Base-by-base conservation (phyloP, 208 protist genomes). In the Crithidia brevicula region DNA sequence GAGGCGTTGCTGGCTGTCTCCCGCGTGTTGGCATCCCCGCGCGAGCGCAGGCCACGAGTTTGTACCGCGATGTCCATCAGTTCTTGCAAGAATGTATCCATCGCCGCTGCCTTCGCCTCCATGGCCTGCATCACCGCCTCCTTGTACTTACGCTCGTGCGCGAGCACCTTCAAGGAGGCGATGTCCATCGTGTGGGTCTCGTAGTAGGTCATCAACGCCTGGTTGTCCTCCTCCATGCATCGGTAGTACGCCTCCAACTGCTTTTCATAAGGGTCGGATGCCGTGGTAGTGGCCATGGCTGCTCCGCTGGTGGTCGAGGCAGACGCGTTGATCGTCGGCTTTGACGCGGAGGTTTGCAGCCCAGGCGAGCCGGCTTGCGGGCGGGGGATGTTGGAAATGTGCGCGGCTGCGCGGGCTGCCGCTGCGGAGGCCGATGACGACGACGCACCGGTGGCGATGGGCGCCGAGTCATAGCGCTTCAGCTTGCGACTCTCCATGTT, bases 221-320 rank as follows among this genome's bases (percentile, higher is more conserved):
- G 38, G 28, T 82, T 67, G 47, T 82, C 81, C 45, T 75, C 60
- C 45, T 86, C 77, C 54, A 86, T 63, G 31, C 67, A 63, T 18
- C 52, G 59, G 66, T 72, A 79, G 70, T 79, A 82, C 40, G 58
- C 33, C 58, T 79, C 80, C 31, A 86, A 43, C 42, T 78, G 56
- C 31, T 33, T 68, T 46, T 67, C 68, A 33, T 78, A 67, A 2
- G 40, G 3, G 15, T 40, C 45, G 0, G 38, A 18, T 0, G 47
- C 18, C 25, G 49, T 36, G 31, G 1, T 7, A 3, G 42, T 7
- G 43, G 53, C 33, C 28, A 9, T 7, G 2, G 34, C 13, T 3
- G 34, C 33, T n/a, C 15, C 10, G 36, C 36, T 1, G 36, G 60
- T 22, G 20, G 56, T 38, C 13, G 38, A 16, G 34, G 51, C 20